Evolutionary conservation across 169 alveolate genomes (phyloP).

Genomic region (Eimeria tenella): DNA sequence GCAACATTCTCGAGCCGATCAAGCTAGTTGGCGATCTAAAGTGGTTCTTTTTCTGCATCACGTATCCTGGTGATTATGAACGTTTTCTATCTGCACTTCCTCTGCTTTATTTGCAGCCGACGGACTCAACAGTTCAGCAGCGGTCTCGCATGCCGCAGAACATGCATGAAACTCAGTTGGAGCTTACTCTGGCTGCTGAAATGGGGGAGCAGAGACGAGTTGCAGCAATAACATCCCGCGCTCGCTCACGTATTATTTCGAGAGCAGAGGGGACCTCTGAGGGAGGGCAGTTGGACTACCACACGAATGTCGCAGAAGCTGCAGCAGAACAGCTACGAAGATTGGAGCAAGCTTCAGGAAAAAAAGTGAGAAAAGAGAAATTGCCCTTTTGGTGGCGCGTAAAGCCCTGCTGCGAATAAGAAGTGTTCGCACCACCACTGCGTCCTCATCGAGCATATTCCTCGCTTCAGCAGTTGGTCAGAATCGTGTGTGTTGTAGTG

Average conservation of each 20-base stretch:
- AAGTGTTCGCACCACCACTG: no score
- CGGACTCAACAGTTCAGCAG: neutral
- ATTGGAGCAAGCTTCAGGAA: neutral
- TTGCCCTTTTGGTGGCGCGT: no score
- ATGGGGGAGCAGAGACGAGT: constrained; percentile 33
- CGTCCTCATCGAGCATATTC: no score
- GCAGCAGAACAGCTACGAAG: constrained; percentile 55
- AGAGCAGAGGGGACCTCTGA: constrained; percentile 20
- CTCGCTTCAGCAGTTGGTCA: no score
- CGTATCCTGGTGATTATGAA: neutral
- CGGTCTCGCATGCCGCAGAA: constrained; percentile 17
- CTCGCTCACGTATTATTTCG: constrained; percentile 31
- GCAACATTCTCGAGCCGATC: no score
- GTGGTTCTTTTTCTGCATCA: no score
- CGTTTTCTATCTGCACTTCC: neutral
- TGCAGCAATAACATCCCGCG: constrained; percentile 43
- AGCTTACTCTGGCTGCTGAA: constrained; percentile 5
- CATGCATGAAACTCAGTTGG: constrained; percentile 37
- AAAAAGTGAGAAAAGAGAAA: neutral
- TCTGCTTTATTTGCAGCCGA: neutral
- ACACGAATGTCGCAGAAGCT: constrained; percentile 19
- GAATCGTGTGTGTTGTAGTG: no score
- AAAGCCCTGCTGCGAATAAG: no score
- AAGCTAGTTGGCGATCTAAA: no score
- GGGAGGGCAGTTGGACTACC: neutral